Percentiles rank a stretch among this genome's conserved stretches.
phyloP scores from a whole-genome alignment of 371 early-diverging fungal species.

The Dinochytrium kinnereticum region DNA sequence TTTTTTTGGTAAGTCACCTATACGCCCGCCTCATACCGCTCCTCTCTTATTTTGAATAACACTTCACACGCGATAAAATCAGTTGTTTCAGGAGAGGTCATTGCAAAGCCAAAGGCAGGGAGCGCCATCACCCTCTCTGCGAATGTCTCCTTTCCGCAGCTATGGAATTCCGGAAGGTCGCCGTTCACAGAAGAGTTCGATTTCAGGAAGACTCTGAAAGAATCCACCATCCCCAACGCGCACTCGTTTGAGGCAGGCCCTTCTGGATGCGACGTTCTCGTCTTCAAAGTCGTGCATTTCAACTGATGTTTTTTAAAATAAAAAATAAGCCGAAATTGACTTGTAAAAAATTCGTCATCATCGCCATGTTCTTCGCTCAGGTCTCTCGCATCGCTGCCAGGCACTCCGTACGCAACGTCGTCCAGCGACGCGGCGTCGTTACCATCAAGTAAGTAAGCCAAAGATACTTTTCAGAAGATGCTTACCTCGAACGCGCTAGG shows the following conservation, averaged over 20 bases:
- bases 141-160: not conserved
- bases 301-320: not conserved
- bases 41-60: not conserved
- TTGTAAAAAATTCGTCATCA: too few relatives aligned
- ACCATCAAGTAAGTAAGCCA: not conserved
- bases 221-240: not conserved
- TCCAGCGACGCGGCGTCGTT: not conserved
- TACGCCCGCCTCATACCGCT: too few relatives aligned
- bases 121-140: not conserved
- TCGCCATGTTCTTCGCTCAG: not conserved
- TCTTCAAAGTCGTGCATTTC: not conserved
- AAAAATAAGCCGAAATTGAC: too few relatives aligned
- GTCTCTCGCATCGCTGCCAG: not conserved
- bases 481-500: not conserved
- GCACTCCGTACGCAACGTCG: not conserved
- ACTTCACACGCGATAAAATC: too few relatives aligned
- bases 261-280: constrained; percentile 1
- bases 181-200: not conserved
- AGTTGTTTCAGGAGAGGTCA: not conserved
- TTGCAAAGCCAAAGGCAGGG: not conserved
- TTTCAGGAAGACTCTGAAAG: not conserved
- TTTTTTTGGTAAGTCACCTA: not conserved
- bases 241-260: constrained; percentile 2
- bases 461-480: not conserved
- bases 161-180: not conserved